Evolutionary conservation across 208 protist species (phyloP), one percentile per base, ranked within the genome.

Genomic region (Wallacemonas sp.): DNA sequence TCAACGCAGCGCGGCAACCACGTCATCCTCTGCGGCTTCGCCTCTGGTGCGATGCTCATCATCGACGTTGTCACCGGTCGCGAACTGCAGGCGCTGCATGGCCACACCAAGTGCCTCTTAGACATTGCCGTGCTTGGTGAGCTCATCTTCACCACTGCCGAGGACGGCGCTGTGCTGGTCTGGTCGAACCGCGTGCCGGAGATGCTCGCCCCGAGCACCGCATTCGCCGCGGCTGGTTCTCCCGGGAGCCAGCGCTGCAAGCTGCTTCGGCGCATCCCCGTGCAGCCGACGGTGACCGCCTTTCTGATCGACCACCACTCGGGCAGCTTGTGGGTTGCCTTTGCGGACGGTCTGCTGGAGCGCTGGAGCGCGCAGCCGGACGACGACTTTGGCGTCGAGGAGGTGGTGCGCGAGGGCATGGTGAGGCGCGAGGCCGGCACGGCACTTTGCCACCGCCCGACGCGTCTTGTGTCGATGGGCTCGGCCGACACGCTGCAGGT

Each of bases 361-460:
- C 76, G 87, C 20, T 96, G 91, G 88, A 93, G 86, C 42, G 86
- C 87, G 33, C 85, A 90, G 72, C 62, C 78, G 0, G 83, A 93
- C 55, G 91, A 96, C 79, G 86, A 91, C 67, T 96, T 92, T 69
- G 87, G 83, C 38, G 82, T 94, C 5, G 87, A 96, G 65, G 84
- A 94, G 52, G 76, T 92, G 3, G 61, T 94, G 0, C 73, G 80
- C 31, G 84, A 85, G 25, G 82, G 70, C 11, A 69, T 84, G 72
- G 22, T 46, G 14, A 20, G 48, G 32, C 48, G n/a, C 36, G 33
- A 45, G 39, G 39, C 36, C 11, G 57, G 45, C 32, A 31, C 26
- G 11, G 26, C 41, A 22, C 55, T 29, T 2, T 33, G n/a, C 61
- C 11, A 44, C 54, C 50, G 48, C 61, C 41, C 44, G 41, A 61